Percentiles rank a stretch among this genome's conserved stretches.
Conservation (phyloP, 2,329 filamentous ascomycete genomes). For the Scorias spongiosa region DNA sequence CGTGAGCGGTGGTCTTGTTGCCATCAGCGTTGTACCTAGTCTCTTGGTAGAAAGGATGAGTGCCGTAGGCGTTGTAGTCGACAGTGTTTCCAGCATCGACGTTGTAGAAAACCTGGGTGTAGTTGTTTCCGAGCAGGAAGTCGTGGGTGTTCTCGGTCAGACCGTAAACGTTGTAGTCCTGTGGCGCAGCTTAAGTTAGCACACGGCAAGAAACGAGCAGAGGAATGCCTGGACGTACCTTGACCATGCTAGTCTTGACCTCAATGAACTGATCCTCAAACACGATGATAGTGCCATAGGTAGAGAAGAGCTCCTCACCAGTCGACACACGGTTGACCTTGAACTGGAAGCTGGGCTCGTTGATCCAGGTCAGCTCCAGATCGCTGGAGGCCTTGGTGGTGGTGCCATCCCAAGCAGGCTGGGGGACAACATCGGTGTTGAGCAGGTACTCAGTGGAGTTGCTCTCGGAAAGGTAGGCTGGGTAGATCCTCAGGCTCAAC, state of each 20-base stretch:
- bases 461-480: constrained; percentile 9
- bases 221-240: background rate
- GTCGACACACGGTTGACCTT: constrained; percentile 41
- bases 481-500: constrained; percentile 14
- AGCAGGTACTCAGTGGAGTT: constrained; percentile 14
- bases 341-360: constrained; percentile 43
- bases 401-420: constrained; percentile 6
- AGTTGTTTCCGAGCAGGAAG: constrained; percentile 56
- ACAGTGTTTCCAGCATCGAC: constrained; percentile 53
- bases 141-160: constrained; percentile 59
- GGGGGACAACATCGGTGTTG: constrained; percentile 6
- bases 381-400: constrained; percentile 15
- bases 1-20: constrained; percentile 39
- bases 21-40: constrained; percentile 53
- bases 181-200: background rate
- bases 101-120: constrained; percentile 52
- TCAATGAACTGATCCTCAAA: constrained; percentile 70
- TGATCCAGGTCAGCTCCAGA: constrained; percentile 39
- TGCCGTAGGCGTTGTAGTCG: constrained; percentile 56
- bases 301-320: constrained; percentile 55
- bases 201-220: too few relatives aligned
- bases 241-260: constrained; percentile 25
- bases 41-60: constrained; percentile 65
- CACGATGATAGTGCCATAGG: constrained; percentile 46
- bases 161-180: constrained; percentile 35